A percentile compares a stretch with the other conserved stretches of the same genome.
Conservation (phyloP, 352 stramenopile species). For the Halophytophthora batemanensis region DNA sequence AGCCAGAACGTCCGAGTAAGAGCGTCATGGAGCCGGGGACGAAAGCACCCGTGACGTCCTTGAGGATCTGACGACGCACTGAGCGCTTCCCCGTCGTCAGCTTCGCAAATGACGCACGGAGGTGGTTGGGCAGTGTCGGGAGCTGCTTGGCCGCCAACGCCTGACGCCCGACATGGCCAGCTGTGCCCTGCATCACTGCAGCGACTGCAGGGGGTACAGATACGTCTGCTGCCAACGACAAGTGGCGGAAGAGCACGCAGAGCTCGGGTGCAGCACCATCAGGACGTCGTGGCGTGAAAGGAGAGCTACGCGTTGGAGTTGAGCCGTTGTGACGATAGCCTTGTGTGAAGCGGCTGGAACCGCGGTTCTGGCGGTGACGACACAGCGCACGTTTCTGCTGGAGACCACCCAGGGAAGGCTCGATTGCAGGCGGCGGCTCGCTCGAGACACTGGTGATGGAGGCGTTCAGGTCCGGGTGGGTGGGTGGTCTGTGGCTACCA, state of each 20-base stretch:
- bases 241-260: slow-evolving; percentile 31
- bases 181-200: slow-evolving; percentile 18
- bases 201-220: slow-evolving; percentile 20
- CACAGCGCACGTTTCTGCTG: slow-evolving; percentile 27
- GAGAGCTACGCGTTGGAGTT: slow-evolving; percentile 11
- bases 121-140: slow-evolving; percentile 49
- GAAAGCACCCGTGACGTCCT: slow-evolving; percentile 40
- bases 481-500: neutral
- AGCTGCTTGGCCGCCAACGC: slow-evolving; percentile 37
- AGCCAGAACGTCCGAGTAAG: slow-evolving; percentile 43
- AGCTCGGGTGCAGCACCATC: slow-evolving; percentile 23
- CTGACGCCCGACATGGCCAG: slow-evolving; percentile 26
- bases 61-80: slow-evolving; percentile 39
- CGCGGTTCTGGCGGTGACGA: slow-evolving; percentile 17
- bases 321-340: slow-evolving; percentile 2
- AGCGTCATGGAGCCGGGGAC: slow-evolving; percentile 42
- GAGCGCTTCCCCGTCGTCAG: slow-evolving; percentile 39
- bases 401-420: slow-evolving; percentile 24
- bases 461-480: slow-evolving; percentile 15
- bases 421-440: slow-evolving; percentile 25
- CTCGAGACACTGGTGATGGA: slow-evolving; percentile 30
- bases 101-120: slow-evolving; percentile 29
- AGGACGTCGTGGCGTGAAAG: slow-evolving; percentile 26
- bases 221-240: slow-evolving; percentile 30
- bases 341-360: slow-evolving; percentile 11